Conservation (phyloP, 1,284 basidiomycete species). For the Abortiporus biennis region DNA sequence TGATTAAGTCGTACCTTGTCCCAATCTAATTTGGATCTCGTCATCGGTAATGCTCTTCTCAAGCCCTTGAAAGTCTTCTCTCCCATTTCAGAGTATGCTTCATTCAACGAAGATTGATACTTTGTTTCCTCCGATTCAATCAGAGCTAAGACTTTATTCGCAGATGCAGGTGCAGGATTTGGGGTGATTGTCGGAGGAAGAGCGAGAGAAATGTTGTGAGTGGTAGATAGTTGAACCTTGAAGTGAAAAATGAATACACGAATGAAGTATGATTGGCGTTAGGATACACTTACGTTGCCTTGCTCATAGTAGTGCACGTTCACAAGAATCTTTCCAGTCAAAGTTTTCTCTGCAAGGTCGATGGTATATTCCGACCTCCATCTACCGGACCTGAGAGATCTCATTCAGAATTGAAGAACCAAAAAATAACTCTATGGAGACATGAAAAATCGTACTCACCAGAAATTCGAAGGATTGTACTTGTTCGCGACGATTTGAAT, state of each 20-base stretch:
- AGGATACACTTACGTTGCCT: conserved; percentile 64
- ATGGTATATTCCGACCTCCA: conserved; percentile 83
- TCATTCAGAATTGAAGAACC: neutral
- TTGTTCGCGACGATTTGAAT: conserved; percentile 89
- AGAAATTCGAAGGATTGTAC: conserved; percentile 89
- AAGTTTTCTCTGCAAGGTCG: conserved; percentile 46
- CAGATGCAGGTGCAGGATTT: conserved; percentile 46
- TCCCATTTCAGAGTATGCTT: conserved; percentile 79
- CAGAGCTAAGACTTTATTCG: conserved; percentile 73
- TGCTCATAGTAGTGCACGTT: conserved; percentile 97
- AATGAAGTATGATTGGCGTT: conserved; percentile 3
- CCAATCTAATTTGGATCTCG: conserved; percentile 93
- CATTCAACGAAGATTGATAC: conserved; percentile 73
- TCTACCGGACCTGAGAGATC: conserved; percentile 70
- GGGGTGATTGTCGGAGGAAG: conserved; percentile 54
- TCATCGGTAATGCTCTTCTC: conserved; percentile 83
- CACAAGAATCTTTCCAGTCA: conserved; percentile 65
- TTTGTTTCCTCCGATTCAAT: conserved; percentile 74
- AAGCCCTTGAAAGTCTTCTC: conserved; percentile 91
- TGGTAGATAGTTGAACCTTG: conserved; percentile 89
- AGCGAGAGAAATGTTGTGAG: conserved; percentile 57
- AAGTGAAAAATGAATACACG: conserved; percentile 7
- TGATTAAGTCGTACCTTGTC: conserved; percentile 65
- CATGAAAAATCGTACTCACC: conserved; percentile 42
- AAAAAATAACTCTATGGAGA: neutral